Percentiles rank a stretch among this genome's conserved stretches.
These are phyloP conservation scores for Aspergillus uvarum DNA, from an alignment of 2,329 filamentous ascomycete genomes.

Conservation along the genomic window DNA sequence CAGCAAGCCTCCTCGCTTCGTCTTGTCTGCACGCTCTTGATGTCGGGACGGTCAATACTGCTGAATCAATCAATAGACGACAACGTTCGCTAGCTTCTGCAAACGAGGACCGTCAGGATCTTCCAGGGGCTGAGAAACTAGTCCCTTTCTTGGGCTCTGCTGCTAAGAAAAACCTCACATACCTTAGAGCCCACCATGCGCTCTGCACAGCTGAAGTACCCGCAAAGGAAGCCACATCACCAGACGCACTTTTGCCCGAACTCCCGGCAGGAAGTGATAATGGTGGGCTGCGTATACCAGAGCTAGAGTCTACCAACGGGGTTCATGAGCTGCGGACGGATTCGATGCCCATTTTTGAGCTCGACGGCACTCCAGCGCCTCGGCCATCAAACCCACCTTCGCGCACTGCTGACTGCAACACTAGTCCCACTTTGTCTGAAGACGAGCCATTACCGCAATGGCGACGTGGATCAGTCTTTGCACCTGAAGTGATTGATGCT, in stretches of 20 bases:
- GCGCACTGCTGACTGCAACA: neutral
- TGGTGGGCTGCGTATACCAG: constrained; percentile 28
- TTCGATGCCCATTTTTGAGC: constrained; percentile 37
- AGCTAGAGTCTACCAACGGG: constrained; percentile 31
- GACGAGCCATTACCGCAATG: constrained; percentile 35
- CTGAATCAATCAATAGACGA: constrained; percentile 26
- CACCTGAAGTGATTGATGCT: constrained; percentile 45
- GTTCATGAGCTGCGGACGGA: constrained; percentile 38
- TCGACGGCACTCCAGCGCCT: constrained; percentile 36
- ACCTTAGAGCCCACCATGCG: constrained; percentile 56
- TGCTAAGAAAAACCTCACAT: constrained; percentile 51
- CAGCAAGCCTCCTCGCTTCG: constrained; percentile 54
- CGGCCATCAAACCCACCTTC: constrained; percentile 1
- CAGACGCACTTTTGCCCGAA: constrained; percentile 32
- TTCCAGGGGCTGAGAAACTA: constrained; percentile 56
- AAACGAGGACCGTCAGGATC: constrained; percentile 19
- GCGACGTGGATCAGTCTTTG: constrained; percentile 46
- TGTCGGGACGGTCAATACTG: constrained; percentile 49
- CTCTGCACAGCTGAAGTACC: constrained; percentile 51
- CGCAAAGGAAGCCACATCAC: constrained; percentile 28
- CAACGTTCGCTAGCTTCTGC: constrained; percentile 10
- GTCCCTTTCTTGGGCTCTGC: constrained; percentile 51
- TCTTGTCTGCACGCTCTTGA: constrained; percentile 57
- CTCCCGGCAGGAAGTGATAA: constrained; percentile 29
- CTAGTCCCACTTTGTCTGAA: constrained; percentile 10